These are phyloP conservation scores for Calonectria pseudoturangicola DNA, from an alignment of 2,329 filamentous ascomycete genomes.

Conservation along the genomic window DNA sequence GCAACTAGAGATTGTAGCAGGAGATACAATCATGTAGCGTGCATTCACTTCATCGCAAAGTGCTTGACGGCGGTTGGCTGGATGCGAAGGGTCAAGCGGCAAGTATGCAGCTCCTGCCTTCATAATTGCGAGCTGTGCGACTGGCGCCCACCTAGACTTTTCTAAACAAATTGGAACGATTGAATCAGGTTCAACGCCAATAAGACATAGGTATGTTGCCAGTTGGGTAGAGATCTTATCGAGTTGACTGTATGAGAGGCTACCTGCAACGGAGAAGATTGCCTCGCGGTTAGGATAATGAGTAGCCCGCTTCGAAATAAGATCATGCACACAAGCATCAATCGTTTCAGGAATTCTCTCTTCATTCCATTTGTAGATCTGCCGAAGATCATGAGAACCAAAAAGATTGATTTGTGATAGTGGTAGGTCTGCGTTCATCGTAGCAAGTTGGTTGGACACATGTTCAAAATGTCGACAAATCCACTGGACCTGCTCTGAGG, in stretches of 20 bases:
- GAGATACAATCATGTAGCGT: constrained; percentile 25
- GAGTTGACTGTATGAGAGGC: constrained; percentile 39
- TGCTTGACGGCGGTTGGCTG: constrained; percentile 32
- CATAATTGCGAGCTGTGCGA: constrained; percentile 51
- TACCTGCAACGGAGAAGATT: constrained; percentile 45
- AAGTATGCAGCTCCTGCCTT: constrained; percentile 51
- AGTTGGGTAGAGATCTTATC: constrained; percentile 26
- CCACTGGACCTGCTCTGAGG: neutral
- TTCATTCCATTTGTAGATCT: constrained; percentile 18
- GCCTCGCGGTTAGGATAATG: neutral
- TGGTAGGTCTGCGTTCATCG: constrained; percentile 4
- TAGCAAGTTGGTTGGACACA: neutral
- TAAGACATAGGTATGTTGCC: constrained; percentile 14
- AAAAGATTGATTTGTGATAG: constrained; percentile 28
- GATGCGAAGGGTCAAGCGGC: constrained; percentile 49
- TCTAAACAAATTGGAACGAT: constrained; percentile 49
- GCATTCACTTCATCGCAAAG: constrained; percentile 29
- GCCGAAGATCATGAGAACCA: neutral
- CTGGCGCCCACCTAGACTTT: constrained; percentile 49
- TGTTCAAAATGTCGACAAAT: neutral
- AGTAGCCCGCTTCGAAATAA: constrained; percentile 33
- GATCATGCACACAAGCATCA: neutral
- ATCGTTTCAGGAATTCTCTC: constrained; percentile 30
- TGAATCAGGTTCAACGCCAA: constrained; percentile 16
- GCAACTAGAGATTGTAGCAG: constrained; percentile 24